Evolutionary conservation across 2,329 filamentous ascomycete species (phyloP).

Genomic region (Arthrobotrys iridis): DNA sequence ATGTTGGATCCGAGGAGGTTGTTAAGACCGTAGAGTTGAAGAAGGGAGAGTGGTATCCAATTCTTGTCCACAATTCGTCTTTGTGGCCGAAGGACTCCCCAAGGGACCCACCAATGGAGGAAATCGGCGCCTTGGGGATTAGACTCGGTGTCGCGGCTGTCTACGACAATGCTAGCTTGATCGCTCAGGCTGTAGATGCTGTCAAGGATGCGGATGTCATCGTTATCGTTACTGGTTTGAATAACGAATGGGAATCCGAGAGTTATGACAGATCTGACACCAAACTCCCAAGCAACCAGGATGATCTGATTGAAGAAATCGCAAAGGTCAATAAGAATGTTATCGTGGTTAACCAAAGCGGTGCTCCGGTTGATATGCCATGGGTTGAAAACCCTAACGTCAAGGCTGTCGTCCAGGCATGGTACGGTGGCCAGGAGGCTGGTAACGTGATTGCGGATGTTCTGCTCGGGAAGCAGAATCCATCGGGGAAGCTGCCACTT

Average conservation of each 20-base stretch:
- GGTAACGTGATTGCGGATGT: conserved; percentile 75
- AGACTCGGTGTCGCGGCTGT: conserved; percentile 61
- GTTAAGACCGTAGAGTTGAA: conserved; percentile 45
- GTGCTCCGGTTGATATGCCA: conserved; percentile 73
- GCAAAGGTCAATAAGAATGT: conserved; percentile 71
- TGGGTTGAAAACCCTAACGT: conserved; percentile 67
- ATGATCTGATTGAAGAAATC: conserved; percentile 72
- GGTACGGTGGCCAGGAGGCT: conserved; percentile 74
- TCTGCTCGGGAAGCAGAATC: conserved; percentile 72
- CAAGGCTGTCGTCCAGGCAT: conserved; percentile 75
- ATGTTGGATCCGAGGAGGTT: conserved; percentile 48
- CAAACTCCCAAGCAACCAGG: conserved; percentile 69
- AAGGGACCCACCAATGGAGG: conserved; percentile 41
- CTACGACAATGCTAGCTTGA: conserved; percentile 26
- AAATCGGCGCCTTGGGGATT: conserved; percentile 71
- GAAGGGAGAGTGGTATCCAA: conserved; percentile 33
- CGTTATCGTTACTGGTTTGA: conserved; percentile 74
- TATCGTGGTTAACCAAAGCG: conserved; percentile 74
- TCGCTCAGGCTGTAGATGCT: conserved; percentile 66
- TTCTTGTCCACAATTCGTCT: conserved; percentile 29
- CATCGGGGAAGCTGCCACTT: conserved; percentile 74
- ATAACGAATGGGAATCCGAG: conserved; percentile 80
- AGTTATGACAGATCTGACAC: conserved; percentile 74
- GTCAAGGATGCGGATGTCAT: conserved; percentile 72
- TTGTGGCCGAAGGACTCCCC: conserved; percentile 51